These are phyloP conservation scores for Nannizziopsis arthrosporioides DNA, from an alignment of 2,329 filamentous ascomycete genomes.

Conservation along the genomic window DNA sequence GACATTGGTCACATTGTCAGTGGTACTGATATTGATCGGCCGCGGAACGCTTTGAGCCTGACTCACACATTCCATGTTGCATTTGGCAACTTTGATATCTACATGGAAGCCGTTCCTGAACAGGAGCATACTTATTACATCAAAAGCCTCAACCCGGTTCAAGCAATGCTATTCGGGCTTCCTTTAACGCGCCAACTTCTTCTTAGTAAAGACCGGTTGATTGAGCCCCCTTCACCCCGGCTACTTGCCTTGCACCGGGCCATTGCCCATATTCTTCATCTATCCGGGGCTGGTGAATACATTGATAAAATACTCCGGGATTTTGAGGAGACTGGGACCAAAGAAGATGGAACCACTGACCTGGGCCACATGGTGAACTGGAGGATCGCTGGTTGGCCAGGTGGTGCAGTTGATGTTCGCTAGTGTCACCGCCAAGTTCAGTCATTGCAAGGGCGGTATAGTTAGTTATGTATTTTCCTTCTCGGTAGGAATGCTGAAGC, in stretches of 20 bases:
- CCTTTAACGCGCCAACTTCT: conserved; percentile 15
- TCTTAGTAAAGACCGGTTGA: conserved; percentile 18
- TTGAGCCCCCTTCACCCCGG: conserved; percentile 20
- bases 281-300: conserved; percentile 18
- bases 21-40: conserved; percentile 30
- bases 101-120: conserved; percentile 9
- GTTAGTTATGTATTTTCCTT: too few relatives aligned
- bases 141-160: conserved; percentile 1
- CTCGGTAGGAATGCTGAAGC: too few relatives aligned
- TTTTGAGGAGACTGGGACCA: conserved; percentile 19
- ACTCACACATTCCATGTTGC: conserved; percentile 18
- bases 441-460: too few relatives aligned
- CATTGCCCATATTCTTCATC: conserved; percentile 16
- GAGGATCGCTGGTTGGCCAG: neutral
- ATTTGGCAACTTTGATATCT: conserved; percentile 21
- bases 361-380: conserved; percentile 10
- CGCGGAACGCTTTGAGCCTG: conserved; percentile 32
- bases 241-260: conserved; percentile 17
- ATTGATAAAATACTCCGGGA: conserved; percentile 16
- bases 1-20: conserved; percentile 29
- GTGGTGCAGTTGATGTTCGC: neutral
- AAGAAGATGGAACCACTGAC: conserved; percentile 15
- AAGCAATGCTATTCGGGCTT: conserved; percentile 9
- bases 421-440: too few relatives aligned
- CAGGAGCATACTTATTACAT: conserved; percentile 5